Evolutionary conservation across 345 rosid genomes (phyloP).

Genomic region (Microthlaspi erraticum): DNA sequence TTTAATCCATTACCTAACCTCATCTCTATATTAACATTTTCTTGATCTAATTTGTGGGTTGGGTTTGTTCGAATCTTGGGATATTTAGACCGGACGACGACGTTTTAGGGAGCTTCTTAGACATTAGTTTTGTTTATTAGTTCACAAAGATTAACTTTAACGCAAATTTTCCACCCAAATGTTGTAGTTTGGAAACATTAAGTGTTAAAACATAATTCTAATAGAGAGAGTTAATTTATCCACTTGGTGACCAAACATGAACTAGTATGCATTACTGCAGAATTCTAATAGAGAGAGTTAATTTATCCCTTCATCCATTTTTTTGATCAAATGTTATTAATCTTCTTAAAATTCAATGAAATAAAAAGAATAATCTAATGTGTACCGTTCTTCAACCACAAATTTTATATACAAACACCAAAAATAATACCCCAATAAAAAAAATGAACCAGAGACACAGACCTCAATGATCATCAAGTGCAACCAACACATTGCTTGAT

Average conservation of each 20-base stretch:
- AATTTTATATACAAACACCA: slow-evolving; percentile 32
- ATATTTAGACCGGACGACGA: background rate
- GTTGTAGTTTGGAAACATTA: background rate
- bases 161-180: background rate
- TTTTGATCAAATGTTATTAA: background rate
- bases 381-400: slow-evolving; percentile 1
- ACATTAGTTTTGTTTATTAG: background rate
- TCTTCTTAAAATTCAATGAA: background rate
- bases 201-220: too few species aligned
- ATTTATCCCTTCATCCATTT: background rate
- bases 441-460: slow-evolving; percentile 21
- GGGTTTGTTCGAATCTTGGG: slow-evolving; percentile 37
- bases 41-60: slow-evolving; percentile 31
- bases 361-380: slow-evolving; percentile 24
- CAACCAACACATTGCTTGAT: slow-evolving; percentile 40
- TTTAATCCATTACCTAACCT: slow-evolving; percentile 46
- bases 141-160: background rate
- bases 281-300: background rate
- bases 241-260: too few species aligned
- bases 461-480: slow-evolving; percentile 33
- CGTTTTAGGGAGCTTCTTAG: slow-evolving; percentile 2
- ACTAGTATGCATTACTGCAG: background rate
- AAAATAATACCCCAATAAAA: slow-evolving; percentile 13
- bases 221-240: background rate
- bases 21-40: slow-evolving; percentile 34